phyloP scores from a whole-genome alignment of 1,284 basidiomycete species.

The Rhodotorula sp. region DNA sequence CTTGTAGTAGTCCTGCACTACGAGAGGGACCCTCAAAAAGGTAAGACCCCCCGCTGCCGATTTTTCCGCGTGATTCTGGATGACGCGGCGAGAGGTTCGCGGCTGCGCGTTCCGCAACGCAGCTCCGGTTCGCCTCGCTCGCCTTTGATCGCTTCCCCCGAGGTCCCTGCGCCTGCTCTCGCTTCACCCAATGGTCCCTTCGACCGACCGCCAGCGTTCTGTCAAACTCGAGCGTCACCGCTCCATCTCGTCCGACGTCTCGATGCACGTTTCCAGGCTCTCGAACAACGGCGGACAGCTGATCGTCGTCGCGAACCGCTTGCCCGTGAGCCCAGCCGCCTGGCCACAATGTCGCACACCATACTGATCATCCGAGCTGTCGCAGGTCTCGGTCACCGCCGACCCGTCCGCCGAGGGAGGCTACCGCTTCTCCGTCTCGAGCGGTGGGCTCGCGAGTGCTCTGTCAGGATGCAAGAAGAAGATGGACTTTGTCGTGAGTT shows the following conservation, averaged over 20 bases:
- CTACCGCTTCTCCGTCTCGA: conserved; percentile 85
- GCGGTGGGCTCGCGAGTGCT: conserved; percentile 89
- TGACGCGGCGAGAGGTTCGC: neutral
- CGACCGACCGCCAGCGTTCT: neutral
- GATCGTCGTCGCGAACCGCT: conserved; percentile 40
- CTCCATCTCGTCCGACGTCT: conserved; percentile 28
- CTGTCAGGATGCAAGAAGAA: conserved; percentile 94
- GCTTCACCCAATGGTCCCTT: neutral
- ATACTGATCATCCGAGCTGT: neutral
- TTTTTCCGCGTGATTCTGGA: neutral
- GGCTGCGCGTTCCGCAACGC: neutral
- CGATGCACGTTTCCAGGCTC: conserved; percentile 28
- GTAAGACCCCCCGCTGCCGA: no score
- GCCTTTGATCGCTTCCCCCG: conserved; percentile 3
- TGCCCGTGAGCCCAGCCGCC: conserved; percentile 14
- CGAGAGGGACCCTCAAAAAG: no score
- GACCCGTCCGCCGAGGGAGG: conserved; percentile 35
- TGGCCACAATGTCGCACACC: neutral
- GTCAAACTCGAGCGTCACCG: conserved; percentile 23
- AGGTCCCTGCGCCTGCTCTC: neutral
- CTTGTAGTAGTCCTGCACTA: no score
- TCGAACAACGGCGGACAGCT: conserved; percentile 24
- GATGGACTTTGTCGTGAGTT: conserved; percentile 70
- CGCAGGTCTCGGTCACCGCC: conserved; percentile 17
- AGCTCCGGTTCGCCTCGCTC: conserved; percentile 1